Conservation (phyloP, 2,329 filamentous ascomycete genomes). For the Neocatenulostroma microsporum region DNA sequence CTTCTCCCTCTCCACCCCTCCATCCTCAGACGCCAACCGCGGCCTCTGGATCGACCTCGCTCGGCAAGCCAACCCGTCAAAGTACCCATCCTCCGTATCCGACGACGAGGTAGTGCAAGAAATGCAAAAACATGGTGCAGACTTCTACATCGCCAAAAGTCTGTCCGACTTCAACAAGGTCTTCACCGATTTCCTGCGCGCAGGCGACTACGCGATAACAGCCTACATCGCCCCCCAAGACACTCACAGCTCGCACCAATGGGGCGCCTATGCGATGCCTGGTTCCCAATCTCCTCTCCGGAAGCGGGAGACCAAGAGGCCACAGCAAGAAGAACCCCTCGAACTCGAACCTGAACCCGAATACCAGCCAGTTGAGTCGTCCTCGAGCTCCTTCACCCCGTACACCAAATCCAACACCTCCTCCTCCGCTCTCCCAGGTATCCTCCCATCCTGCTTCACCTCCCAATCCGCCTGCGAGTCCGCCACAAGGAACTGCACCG, state of each 20-base stretch:
- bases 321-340: slow-evolving; percentile 16
- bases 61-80: slow-evolving; percentile 17
- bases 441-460: slow-evolving; percentile 67
- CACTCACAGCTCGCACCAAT: too few relatives aligned
- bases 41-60: slow-evolving; percentile 25
- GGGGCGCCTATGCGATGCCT: slow-evolving; percentile 28
- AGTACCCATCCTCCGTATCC: slow-evolving; percentile 4
- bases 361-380: slow-evolving; percentile 20
- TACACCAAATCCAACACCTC: slow-evolving; percentile 29
- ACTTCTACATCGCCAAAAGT: too few relatives aligned
- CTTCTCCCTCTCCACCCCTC: slow-evolving; percentile 22
- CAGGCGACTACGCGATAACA: too few relatives aligned
- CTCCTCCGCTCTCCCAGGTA: slow-evolving; percentile 38
- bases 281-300: slow-evolving; percentile 15
- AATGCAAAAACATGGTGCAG: too few relatives aligned
- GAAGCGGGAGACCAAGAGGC: slow-evolving; percentile 17
- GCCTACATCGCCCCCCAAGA: too few relatives aligned
- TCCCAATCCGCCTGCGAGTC: slow-evolving; percentile 60
- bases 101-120: slow-evolving; percentile 11
- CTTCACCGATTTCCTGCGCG: too few relatives aligned
- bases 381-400: slow-evolving; percentile 25
- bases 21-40: slow-evolving; percentile 15
- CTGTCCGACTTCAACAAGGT: too few relatives aligned
- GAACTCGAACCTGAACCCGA: slow-evolving; percentile 12
- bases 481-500: slow-evolving; percentile 69